These are phyloP conservation scores for Plasmodium ovale DNA, from an alignment of 169 alveolate species.

Conservation along the genomic window DNA sequence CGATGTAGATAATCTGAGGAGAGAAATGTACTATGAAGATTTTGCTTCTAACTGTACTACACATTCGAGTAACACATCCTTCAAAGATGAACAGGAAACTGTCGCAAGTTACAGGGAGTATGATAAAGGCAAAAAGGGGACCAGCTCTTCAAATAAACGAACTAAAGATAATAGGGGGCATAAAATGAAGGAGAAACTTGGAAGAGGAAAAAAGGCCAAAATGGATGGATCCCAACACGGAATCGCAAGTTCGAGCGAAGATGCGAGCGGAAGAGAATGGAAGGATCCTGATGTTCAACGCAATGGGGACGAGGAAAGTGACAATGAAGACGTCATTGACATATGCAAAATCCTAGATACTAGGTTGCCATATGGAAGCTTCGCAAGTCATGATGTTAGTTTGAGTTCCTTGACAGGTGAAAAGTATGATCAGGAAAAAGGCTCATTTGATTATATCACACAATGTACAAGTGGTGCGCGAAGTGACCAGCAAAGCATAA, in stretches of 20 bases:
- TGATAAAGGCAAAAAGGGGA: background rate
- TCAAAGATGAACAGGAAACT: constrained; percentile 26
- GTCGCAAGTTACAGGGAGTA: constrained; percentile 25
- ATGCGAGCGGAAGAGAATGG: background rate
- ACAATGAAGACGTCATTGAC: constrained; percentile 32
- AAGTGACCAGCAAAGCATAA: background rate
- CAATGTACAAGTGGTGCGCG: background rate
- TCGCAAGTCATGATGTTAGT: background rate
- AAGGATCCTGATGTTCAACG: background rate
- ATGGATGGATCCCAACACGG: background rate
- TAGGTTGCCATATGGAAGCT: constrained; percentile 2
- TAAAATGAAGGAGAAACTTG: background rate
- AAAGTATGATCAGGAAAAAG: background rate
- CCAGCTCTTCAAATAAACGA: background rate
- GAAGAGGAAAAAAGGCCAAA: background rate
- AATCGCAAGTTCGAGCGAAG: background rate
- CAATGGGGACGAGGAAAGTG: constrained; percentile 4
- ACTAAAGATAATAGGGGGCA: background rate
- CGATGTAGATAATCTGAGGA: constrained; percentile 22
- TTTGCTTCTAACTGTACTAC: constrained; percentile 1
- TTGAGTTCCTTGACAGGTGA: background rate
- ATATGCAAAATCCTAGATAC: constrained; percentile 29
- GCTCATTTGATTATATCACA: background rate
- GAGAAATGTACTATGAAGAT: constrained; percentile 63
- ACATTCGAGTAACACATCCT: constrained; percentile 17